Evolutionary conservation across 371 early-diverging fungal species (phyloP), one percentile per base, ranked within the genome.

Genomic region (Mortierella sp.): DNA sequence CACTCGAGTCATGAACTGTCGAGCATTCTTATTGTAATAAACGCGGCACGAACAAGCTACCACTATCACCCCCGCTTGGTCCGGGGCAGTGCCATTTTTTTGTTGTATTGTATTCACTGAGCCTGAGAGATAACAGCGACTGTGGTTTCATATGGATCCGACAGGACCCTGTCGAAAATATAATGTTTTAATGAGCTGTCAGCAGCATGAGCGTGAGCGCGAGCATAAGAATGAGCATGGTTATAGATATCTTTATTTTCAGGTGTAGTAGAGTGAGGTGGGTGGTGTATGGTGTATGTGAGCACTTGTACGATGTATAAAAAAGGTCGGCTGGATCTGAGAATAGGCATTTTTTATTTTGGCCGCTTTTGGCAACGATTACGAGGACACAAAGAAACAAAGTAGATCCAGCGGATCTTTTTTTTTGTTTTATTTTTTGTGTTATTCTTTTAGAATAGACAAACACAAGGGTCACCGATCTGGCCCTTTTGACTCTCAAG

Each of bases 71-170:
- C 2, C 50, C 50, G n/a, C 38, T 21, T 68, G 44, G 68, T 21
- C 68, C 24, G 68, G 68, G 68, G 68, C 68, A 68, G 68, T 42
- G 68, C 68, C 38, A 34, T 55, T 55, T 4, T 34, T 63, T 63
- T 1, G 26, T 28, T 16, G 42, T 5, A 38, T 31, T 8, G 34
- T 9, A 31, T 34, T 68, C 68, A 50, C 16, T 68, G 68, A 68
- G 44, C 44, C 10, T 34, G 44, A 10, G 21, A 21, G 42, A 31
- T 19, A 63, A 34, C 42, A 34, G 34, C 16, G 28, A 28, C 38
- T 63, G 19, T 63, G 21, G 34, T 63, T 34, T 63, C 38, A 19
- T 19, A 34, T 7, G n/a, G 63, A 21, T 5, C 63, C 5, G 19
- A 26, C 5, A 63, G 16, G 63, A 31, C 38, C 21, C 63, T 63